Evolutionary conservation across 78 protist genomes (phyloP).

Genomic region (Andalucia godoyi): DNA sequence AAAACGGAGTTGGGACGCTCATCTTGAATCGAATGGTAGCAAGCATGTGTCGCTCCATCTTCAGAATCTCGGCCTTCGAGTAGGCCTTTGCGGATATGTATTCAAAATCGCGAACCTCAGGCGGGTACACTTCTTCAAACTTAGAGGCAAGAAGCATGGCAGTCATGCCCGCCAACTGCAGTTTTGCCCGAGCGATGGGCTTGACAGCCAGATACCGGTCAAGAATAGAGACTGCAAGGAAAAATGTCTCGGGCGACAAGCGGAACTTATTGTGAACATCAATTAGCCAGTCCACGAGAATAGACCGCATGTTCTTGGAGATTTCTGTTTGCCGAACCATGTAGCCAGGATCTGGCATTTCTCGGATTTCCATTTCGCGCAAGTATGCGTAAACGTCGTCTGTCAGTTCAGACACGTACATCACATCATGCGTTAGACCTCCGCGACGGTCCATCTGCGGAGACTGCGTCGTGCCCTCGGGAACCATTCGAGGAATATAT

Average conservation of each 20-base stretch:
- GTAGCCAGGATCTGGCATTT: background rate
- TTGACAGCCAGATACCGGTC: slow-evolving; percentile 67
- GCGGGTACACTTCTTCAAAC: slow-evolving; percentile 94
- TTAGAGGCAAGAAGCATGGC: slow-evolving; percentile 90
- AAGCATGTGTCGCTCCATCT: slow-evolving; percentile 72
- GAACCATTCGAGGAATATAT: too few species aligned
- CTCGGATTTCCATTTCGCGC: background rate
- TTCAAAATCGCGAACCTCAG: slow-evolving; percentile 83
- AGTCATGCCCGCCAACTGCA: slow-evolving; percentile 90
- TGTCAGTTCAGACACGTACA: background rate
- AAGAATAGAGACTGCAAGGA: slow-evolving; percentile 72
- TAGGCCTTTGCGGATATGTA: slow-evolving; percentile 90
- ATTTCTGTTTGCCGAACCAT: slow-evolving; percentile 31
- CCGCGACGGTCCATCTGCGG: too few species aligned
- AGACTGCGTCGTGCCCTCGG: too few species aligned
- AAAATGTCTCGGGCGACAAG: slow-evolving; percentile 72
- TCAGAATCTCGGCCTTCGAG: slow-evolving; percentile 72
- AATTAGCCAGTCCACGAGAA: slow-evolving; percentile 88
- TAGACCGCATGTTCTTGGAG: slow-evolving; percentile 64
- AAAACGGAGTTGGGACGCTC: slow-evolving; percentile 55
- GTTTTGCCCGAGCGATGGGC: slow-evolving; percentile 8
- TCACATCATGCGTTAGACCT: background rate
- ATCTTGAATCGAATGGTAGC: slow-evolving; percentile 58
- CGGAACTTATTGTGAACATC: slow-evolving; percentile 84
- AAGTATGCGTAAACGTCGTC: background rate